phyloP scores from a whole-genome alignment of 2,329 filamentous ascomycete species.

The Diplodia seriata region DNA sequence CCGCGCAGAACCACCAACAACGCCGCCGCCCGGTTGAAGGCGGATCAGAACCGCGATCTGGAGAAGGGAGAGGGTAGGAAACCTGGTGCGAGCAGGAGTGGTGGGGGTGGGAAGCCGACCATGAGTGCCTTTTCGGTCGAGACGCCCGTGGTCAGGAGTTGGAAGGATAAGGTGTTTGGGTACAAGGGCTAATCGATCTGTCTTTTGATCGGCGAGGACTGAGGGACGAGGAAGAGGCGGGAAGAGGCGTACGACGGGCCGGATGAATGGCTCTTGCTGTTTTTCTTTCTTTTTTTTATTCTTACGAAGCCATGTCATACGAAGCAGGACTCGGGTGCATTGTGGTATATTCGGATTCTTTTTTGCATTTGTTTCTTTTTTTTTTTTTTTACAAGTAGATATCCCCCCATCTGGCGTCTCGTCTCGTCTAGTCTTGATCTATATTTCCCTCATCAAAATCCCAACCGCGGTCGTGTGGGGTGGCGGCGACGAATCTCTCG shows the following conservation, averaged over 20 bases:
- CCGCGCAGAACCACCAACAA: conserved; percentile 37
- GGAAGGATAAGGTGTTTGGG: conserved; percentile 32
- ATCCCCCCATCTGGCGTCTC: background rate
- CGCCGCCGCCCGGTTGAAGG: conserved; percentile 36
- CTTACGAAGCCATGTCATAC: conserved; percentile 16
- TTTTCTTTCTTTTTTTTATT: background rate
- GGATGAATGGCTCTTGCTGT: background rate
- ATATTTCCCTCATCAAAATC: background rate
- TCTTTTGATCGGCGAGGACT: background rate
- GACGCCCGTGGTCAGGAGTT: conserved; percentile 37
- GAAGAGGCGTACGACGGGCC: background rate
- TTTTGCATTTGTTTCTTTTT: conserved; percentile 18
- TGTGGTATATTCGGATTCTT: conserved; percentile 10
- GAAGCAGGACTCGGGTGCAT: conserved; percentile 10
- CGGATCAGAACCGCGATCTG: conserved; percentile 41
- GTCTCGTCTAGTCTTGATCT: background rate
- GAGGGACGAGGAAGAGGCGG: background rate
- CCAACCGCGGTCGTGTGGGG: too few relatives aligned
- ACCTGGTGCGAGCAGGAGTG: background rate
- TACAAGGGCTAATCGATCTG: conserved; percentile 12
- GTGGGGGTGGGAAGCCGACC: conserved; percentile 39
- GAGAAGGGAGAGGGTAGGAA: conserved; percentile 41
- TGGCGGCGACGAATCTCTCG: too few relatives aligned
- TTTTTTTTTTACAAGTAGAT: conserved; percentile 12
- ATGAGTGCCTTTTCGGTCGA: conserved; percentile 44